A percentile compares a stretch with the other conserved stretches of the same genome.
Evolutionary conservation across 2,329 filamentous ascomycete species (phyloP).

Genomic region (Penicillium decumbens): DNA sequence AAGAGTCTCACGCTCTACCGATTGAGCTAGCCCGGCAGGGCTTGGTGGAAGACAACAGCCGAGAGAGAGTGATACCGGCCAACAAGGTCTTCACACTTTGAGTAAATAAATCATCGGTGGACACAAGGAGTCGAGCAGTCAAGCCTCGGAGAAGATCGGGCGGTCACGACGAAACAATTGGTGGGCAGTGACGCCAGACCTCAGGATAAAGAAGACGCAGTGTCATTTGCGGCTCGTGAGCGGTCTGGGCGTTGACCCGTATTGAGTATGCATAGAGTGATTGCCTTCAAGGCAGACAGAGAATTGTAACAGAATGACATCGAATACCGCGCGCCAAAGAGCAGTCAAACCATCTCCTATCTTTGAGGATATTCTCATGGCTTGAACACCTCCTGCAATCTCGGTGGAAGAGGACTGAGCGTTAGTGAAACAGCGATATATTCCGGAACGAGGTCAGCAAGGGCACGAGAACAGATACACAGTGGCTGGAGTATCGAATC

Average conservation of each 20-base stretch:
- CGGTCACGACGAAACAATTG: background rate
- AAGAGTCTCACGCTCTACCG: slow-evolving; percentile 51
- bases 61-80: background rate
- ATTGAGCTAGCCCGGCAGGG: slow-evolving; percentile 48
- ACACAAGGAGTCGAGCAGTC: background rate
- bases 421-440: background rate
- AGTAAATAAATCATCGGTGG: background rate
- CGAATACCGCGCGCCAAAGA: slow-evolving; percentile 6
- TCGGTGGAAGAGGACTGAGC: background rate
- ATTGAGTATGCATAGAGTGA: background rate
- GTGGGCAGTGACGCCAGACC: background rate
- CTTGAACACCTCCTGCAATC: background rate
- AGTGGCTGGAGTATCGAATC: slow-evolving; percentile 20
- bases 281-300: slow-evolving; percentile 9
- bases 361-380: background rate
- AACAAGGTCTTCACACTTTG: background rate
- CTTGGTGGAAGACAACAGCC: slow-evolving; percentile 5
- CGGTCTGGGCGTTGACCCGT: slow-evolving; percentile 2
- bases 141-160: background rate
- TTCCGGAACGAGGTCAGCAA: slow-evolving; percentile 1
- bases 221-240: background rate
- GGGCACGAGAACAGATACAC: background rate
- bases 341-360: background rate
- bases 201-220: background rate
- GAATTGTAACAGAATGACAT: background rate